Percentiles rank a stretch among this genome's conserved stretches.
Evolutionary conservation across 164 flowering plant genomes (phyloP).

Genomic region (Buxus sempervirens): DNA sequence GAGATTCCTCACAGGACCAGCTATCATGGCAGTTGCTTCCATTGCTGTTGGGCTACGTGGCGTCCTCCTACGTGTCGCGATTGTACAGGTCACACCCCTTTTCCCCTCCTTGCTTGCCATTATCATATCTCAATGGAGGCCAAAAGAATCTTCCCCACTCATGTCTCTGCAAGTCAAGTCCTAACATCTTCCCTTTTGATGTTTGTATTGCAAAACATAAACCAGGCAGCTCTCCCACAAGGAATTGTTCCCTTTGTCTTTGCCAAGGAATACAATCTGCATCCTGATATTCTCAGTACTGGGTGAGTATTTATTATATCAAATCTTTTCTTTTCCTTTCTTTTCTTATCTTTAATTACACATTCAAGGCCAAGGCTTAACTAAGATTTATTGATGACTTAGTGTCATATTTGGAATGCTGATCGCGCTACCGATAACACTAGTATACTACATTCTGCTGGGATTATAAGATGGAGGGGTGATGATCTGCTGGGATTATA

Average conservation of each 20-base stretch:
- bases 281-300: constrained; percentile 92
- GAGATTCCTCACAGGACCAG: constrained; percentile 67
- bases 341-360: no score
- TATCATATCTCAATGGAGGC: no score
- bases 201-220: constrained; percentile 4
- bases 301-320: constrained; percentile 31
- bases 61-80: constrained; percentile 39
- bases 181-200: not conserved
- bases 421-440: constrained; percentile 32
- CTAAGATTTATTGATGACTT: not conserved
- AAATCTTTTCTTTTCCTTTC: not conserved
- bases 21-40: constrained; percentile 70
- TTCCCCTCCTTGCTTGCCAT: no score
- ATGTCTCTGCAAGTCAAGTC: no score
- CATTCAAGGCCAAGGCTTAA: not conserved
- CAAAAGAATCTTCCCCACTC: no score
- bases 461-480: not conserved
- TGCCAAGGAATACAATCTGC: constrained; percentile 84
- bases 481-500: not conserved
- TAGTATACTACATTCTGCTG: not conserved
- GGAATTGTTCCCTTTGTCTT: constrained; percentile 96
- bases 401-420: constrained; percentile 56
- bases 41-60: constrained; percentile 59
- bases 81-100: not conserved
- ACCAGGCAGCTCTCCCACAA: constrained; percentile 90